Percentiles rank a stretch among this genome's conserved stretches.
These are phyloP conservation scores for Aegle marmelos DNA, from an alignment of 345 rosid genomes.

Conservation along the genomic window DNA sequence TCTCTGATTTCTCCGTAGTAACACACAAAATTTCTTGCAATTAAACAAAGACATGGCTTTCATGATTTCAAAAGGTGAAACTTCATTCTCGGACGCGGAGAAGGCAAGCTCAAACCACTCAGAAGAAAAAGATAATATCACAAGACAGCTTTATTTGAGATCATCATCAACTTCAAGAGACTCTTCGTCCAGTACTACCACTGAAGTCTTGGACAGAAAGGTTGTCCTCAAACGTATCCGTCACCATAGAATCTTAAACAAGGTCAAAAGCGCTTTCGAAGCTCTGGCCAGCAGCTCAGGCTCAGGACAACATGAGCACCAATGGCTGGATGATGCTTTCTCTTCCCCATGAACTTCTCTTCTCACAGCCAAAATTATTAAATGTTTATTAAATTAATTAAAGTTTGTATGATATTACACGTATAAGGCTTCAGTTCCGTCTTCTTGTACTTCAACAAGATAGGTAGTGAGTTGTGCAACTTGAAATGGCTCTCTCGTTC, in stretches of 20 bases:
- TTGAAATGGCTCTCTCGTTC: too few relatives aligned
- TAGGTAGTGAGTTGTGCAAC: too few relatives aligned
- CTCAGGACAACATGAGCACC: slow-evolving; percentile 11
- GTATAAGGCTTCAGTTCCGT: too few relatives aligned
- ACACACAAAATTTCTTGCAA: background rate
- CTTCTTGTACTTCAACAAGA: too few relatives aligned
- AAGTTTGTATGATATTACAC: background rate
- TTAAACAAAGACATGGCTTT: slow-evolving; percentile 21
- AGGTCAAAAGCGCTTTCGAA: slow-evolving; percentile 27
- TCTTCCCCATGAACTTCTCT: slow-evolving; percentile 20
- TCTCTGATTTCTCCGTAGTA: background rate
- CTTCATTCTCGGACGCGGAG: slow-evolving; percentile 12
- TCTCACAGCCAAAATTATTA: background rate
- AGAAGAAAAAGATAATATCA: slow-evolving; percentile 21
- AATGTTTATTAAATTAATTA: background rate
- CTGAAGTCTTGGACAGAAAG: slow-evolving; percentile 27
- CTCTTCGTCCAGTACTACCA: background rate
- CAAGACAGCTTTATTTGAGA: slow-evolving; percentile 38
- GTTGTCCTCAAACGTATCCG: slow-evolving; percentile 48
- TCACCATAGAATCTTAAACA: slow-evolving; percentile 36
- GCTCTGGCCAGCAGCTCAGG: slow-evolving; percentile 23
- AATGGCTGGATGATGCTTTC: slow-evolving; percentile 37
- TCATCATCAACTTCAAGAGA: slow-evolving; percentile 23
- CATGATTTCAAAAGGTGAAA: slow-evolving; percentile 18
- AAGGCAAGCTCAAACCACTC: slow-evolving; percentile 1